phyloP scores from a whole-genome alignment of 768 basidiomycete genomes.

The Termitomyces sp. region DNA sequence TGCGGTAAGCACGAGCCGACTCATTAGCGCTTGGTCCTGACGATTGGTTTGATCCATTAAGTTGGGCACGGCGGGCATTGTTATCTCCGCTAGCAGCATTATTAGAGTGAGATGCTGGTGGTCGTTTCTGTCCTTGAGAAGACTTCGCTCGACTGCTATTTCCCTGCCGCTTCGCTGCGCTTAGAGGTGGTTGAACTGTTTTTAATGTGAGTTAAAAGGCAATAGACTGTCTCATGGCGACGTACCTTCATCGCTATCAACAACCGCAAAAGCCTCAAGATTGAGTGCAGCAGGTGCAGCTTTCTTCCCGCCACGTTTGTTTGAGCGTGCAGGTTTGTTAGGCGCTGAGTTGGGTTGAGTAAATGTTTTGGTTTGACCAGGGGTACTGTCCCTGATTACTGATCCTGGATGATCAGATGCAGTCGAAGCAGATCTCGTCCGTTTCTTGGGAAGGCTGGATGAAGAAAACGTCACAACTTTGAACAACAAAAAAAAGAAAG shows the following conservation, averaged over 20 bases:
- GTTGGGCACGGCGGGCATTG: conserved; percentile 43
- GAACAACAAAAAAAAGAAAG: not conserved
- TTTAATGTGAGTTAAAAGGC: conserved; percentile 8
- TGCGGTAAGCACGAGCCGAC: conserved; percentile 63
- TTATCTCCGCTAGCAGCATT: conserved; percentile 32
- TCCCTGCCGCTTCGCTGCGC: conserved; percentile 28
- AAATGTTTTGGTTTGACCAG: conserved; percentile 21
- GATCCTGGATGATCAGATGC: conserved; percentile 52
- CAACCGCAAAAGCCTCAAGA: conserved; percentile 24
- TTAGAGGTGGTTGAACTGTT: conserved; percentile 6
- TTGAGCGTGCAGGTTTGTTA: conserved; percentile 27
- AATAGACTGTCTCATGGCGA: not conserved
- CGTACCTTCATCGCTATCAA: conserved; percentile 65
- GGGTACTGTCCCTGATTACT: conserved; percentile 37
- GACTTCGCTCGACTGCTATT: conserved; percentile 34
- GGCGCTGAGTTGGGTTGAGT: conserved; percentile 25
- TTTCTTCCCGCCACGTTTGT: conserved; percentile 43
- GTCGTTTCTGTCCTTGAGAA: conserved; percentile 33
- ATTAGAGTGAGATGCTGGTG: conserved; percentile 26
- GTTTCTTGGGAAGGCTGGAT: conserved; percentile 52
- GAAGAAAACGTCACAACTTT: not conserved
- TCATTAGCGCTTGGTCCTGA: conserved; percentile 35
- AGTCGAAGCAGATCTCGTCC: conserved; percentile 70
- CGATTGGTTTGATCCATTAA: conserved; percentile 29
- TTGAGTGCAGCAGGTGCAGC: conserved; percentile 16